A percentile compares a stretch with the other conserved stretches of the same genome.
phyloP scores from a whole-genome alignment of 345 rosid genomes.

The Bretschneidera sinensis region DNA sequence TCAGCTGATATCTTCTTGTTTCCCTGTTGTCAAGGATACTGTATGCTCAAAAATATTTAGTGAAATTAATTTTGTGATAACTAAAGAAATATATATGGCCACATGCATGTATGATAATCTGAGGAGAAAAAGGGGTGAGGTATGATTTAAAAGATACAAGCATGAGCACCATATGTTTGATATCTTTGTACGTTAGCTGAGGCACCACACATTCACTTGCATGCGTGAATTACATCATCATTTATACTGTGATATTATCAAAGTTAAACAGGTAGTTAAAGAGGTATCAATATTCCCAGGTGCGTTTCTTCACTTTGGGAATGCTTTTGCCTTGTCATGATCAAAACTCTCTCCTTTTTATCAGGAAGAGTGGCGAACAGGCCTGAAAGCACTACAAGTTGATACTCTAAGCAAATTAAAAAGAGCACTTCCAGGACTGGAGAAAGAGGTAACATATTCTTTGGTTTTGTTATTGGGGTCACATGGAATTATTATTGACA shows the following conservation, averaged over 20 bases:
- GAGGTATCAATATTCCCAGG: no score
- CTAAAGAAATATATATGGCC: background rate
- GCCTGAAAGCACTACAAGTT: conserved; percentile 36
- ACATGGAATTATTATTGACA: no score
- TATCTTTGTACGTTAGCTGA: no score
- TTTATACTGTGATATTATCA: background rate
- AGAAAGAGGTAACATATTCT: conserved; percentile 38
- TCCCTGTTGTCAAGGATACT: background rate
- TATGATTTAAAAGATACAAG: no score
- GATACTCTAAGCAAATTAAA: conserved; percentile 34
- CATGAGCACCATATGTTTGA: no score
- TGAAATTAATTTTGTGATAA: background rate
- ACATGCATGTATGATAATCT: background rate
- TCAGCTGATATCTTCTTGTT: background rate
- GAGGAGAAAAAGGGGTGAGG: background rate
- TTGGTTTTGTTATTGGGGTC: background rate
- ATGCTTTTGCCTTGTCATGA: background rate
- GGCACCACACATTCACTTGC: no score
- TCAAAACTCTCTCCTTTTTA: background rate
- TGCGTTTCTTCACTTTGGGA: background rate
- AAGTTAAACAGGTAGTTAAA: no score
- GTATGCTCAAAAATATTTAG: background rate
- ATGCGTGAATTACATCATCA: no score
- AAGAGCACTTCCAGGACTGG: conserved; percentile 29
- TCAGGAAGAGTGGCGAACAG: conserved; percentile 52